These are phyloP conservation scores for Alternaria angustiovoidea DNA, from an alignment of 2,329 filamentous ascomycete genomes.

Conservation along the genomic window DNA sequence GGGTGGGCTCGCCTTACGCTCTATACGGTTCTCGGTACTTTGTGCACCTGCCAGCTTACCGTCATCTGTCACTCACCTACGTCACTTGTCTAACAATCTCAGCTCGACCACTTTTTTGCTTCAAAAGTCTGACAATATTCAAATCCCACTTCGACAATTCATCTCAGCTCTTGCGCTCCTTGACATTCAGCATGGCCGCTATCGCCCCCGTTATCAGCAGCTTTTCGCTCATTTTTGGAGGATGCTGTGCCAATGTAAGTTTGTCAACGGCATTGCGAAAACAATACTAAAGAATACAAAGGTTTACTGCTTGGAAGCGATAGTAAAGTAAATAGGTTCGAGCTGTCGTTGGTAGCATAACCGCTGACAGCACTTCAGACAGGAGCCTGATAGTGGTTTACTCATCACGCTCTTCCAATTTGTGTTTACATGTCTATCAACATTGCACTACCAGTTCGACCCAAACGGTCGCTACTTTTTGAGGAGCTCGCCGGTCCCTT, in stretches of 20 bases:
- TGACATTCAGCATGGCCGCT: constrained; percentile 38
- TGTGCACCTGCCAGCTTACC: neutral
- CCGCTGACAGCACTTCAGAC: constrained; percentile 59
- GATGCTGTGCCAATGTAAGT: constrained; percentile 89
- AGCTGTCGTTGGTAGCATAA: neutral
- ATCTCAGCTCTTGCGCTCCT: neutral
- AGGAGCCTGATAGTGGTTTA: constrained; percentile 86
- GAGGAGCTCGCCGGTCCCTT: constrained; percentile 78
- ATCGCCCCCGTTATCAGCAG: constrained; percentile 61
- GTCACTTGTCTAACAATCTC: constrained; percentile 13
- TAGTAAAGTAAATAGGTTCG: constrained; percentile 78
- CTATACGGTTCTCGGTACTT: neutral
- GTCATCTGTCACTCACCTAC: constrained; percentile 1
- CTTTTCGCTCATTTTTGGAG: constrained; percentile 89
- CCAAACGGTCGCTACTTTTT: constrained; percentile 74
- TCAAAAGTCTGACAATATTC: neutral
- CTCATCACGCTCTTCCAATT: constrained; percentile 62
- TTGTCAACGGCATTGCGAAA: neutral
- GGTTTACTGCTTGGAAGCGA: constrained; percentile 96
- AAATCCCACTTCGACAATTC: neutral
- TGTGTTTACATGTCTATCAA: constrained; percentile 68
- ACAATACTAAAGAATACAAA: constrained; percentile 52
- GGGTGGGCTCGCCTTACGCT: neutral
- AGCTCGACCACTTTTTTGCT: constrained; percentile 4
- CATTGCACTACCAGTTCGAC: constrained; percentile 57